phyloP scores from a whole-genome alignment of 2,329 filamentous ascomycete genomes.

The Aspergillus pseudotamarii region DNA sequence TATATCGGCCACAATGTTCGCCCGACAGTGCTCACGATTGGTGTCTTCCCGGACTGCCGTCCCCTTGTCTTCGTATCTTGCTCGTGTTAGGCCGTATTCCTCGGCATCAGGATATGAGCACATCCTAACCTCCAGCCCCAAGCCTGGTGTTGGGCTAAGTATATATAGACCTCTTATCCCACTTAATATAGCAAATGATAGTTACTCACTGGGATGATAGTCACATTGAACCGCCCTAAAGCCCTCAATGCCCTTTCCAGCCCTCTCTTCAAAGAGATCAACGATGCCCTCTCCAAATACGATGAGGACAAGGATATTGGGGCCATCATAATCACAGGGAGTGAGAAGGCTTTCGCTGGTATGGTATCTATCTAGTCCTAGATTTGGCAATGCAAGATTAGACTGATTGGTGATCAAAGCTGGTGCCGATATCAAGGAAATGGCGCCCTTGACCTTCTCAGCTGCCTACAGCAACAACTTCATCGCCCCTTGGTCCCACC shows the following conservation, averaged over 20 bases:
- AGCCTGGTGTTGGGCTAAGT: constrained; percentile 90
- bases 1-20: constrained; percentile 36
- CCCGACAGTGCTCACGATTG: constrained; percentile 60
- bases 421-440: constrained; percentile 98
- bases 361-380: constrained; percentile 8
- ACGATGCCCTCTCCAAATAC: constrained; percentile 72
- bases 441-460: constrained; percentile 88
- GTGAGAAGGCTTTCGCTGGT: constrained; percentile 81
- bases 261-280: constrained; percentile 87
- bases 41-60: constrained; percentile 56
- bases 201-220: constrained; percentile 49
- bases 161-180: constrained; percentile 30
- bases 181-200: too few relatives aligned
- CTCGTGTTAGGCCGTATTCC: constrained; percentile 43
- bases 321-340: constrained; percentile 85
- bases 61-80: constrained; percentile 39
- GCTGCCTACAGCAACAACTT: constrained; percentile 87
- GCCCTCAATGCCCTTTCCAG: constrained; percentile 92
- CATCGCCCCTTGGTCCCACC: constrained; percentile 90
- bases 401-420: constrained; percentile 49
- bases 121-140: constrained; percentile 78
- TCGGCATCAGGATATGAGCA: constrained; percentile 68
- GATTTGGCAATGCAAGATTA: neutral
- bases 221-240: constrained; percentile 91
- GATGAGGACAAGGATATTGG: constrained; percentile 70